Evolutionary conservation across 768 basidiomycete genomes (phyloP).

Genomic region (Leccinum pellstonianum): DNA sequence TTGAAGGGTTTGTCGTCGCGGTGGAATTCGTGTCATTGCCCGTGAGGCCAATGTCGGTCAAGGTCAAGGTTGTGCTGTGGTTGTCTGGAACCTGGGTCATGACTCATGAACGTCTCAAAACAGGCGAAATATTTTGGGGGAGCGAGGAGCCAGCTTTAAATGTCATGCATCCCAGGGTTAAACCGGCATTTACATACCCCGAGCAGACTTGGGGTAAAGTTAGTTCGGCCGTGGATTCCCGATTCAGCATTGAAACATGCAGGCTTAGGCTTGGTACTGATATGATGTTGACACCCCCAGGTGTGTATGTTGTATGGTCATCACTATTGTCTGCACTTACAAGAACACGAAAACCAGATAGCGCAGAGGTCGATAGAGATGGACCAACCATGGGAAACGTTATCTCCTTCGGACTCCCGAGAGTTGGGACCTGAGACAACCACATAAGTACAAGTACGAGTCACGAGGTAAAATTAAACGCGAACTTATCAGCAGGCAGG

Average conservation of each 20-base stretch:
- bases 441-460: neutral
- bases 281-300: neutral
- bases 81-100: conserved; percentile 8
- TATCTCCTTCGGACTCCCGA: neutral
- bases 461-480: conserved; percentile 2
- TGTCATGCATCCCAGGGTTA: neutral
- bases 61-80: neutral
- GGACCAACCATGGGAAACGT: neutral
- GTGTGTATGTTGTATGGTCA: neutral
- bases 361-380: neutral
- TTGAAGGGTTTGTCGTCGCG: neutral
- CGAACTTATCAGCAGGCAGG: neutral
- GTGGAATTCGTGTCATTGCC: neutral
- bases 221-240: conserved; percentile 12
- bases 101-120: conserved; percentile 2
- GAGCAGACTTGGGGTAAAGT: neutral
- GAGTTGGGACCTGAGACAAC: neutral
- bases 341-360: neutral
- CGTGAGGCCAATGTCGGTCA: neutral
- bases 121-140: neutral
- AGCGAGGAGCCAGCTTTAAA: conserved; percentile 6
- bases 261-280: neutral
- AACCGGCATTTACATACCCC: neutral
- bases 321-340: neutral
- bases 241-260: neutral